phyloP scores from a whole-genome alignment of 495 filamentous ascomycete species.

The Pyrenopolyporus hunteri region DNA sequence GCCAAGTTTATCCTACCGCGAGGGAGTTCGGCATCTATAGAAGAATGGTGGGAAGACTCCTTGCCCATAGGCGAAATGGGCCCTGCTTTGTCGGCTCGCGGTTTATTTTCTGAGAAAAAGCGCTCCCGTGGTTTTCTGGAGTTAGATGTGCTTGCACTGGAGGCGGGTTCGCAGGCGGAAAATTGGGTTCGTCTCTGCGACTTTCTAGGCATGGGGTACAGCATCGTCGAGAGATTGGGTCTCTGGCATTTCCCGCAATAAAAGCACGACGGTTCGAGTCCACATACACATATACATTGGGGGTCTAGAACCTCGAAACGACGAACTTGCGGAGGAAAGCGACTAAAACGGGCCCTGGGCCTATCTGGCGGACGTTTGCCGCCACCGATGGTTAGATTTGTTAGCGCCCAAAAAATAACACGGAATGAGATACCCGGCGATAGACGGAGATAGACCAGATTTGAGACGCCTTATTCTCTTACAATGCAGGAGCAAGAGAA shows the following conservation, averaged over 20 bases:
- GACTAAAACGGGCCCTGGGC: no score
- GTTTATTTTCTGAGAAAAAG: conserved; percentile 16
- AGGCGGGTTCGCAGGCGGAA: conserved; percentile 36
- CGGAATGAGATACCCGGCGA: neutral
- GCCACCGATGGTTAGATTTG: no score
- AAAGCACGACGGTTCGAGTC: neutral
- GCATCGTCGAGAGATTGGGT: conserved; percentile 38
- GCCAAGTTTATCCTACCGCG: conserved; percentile 38
- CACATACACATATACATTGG: neutral
- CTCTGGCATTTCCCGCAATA: conserved; percentile 42
- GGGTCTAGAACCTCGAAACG: neutral
- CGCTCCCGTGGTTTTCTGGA: conserved; percentile 16
- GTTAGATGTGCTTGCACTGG: conserved; percentile 32
- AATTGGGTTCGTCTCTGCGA: conserved; percentile 43
- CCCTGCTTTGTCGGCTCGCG: neutral
- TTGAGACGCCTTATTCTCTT: neutral
- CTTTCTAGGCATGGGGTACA: conserved; percentile 43
- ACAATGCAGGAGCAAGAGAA: neutral
- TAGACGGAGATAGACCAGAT: neutral
- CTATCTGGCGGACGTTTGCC: no score
- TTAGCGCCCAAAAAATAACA: no score
- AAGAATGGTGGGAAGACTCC: neutral
- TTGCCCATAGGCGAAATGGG: conserved; percentile 5
- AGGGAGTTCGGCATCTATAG: neutral
- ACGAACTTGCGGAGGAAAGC: neutral